phyloP scores from a whole-genome alignment of 352 stramenopile species.

The Halophytophthora polymorphica region DNA sequence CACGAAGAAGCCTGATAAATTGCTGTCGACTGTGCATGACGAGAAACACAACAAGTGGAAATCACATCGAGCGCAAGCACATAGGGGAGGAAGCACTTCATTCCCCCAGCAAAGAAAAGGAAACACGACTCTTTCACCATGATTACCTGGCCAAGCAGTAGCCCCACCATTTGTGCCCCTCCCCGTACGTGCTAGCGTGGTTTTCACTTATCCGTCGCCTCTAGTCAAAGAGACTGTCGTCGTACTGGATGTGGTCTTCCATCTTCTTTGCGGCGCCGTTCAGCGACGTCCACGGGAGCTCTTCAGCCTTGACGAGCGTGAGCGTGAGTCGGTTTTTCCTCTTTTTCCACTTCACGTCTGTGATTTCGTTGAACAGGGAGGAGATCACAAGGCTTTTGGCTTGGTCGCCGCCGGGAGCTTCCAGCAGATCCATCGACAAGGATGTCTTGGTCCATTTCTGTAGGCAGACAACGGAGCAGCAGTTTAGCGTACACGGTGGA shows the following conservation, averaged over 20 bases:
- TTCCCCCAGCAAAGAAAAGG: not conserved
- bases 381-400: constrained; percentile 74
- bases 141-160: too few species aligned
- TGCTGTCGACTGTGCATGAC: too few species aligned
- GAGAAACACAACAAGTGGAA: too few species aligned
- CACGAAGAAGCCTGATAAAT: too few species aligned
- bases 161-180: not conserved
- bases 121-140: not conserved
- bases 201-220: constrained; percentile 1
- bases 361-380: constrained; percentile 67
- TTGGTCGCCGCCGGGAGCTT: constrained; percentile 25
- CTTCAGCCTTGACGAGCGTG: constrained; percentile 60
- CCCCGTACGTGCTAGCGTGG: not conserved
- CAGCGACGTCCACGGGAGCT: constrained; percentile 68
- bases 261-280: constrained; percentile 81
- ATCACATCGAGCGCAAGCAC: too few species aligned
- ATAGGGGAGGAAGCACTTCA: too few species aligned
- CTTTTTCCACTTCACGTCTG: constrained; percentile 52
- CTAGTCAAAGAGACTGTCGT: constrained; percentile 78
- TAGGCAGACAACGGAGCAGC: not conserved
- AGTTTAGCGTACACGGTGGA: not conserved
- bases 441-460: constrained; percentile 83
- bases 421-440: constrained; percentile 66
- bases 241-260: constrained; percentile 85
- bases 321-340: constrained; percentile 66